Base-by-base conservation (phyloP, 768 basidiomycete genomes). In the Termitomyces sp. region DNA sequence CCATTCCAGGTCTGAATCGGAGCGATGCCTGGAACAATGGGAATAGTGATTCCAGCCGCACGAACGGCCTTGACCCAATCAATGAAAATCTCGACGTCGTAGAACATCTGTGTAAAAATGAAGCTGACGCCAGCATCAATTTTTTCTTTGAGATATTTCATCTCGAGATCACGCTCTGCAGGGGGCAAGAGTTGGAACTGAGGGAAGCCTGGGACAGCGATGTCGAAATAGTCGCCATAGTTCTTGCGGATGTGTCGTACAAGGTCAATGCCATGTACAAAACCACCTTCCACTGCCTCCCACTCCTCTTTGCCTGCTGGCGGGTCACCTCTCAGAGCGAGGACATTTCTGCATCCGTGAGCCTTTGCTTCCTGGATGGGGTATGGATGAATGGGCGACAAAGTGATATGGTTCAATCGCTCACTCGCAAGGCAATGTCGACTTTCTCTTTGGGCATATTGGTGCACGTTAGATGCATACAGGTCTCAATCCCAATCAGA, bases 81-180 rank as follows among this genome's bases (percentile, higher is more conserved):
- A 66, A 97, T 85, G 75, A 99, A 98, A 64, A 98, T 68, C 34
- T 92, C 82, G 48, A 88, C 86, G 65, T 97, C 95, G 74, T 95
- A 97, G 76, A 98, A 98, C 92, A 98, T 94, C 72, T 98, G 95
- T 0, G 95, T 97, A 77, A 98, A 97, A 72, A 98, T 97, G 74
- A 96, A 92, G 68, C 85, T 80, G 59, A 87, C 90, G 39, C 95
- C 94, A 10, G 86, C 90, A 61, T 96, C 94, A 58, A 95, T 74
- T 72, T 98, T 98, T 62, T 90, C 86, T 73, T 96, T 96, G 61
- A 97, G 79, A 71, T 81, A 95, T 58, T 79, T 72, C 73, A 97
- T 86, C 71, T 98, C 95, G 53, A 82, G 81, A 29, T 80, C 83
- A 42, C 81, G 82, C 64, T 94, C 87, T 47, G 86, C 88, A 0